Percentiles rank a stretch among this genome's conserved stretches.
Evolutionary conservation across 768 basidiomycete genomes (phyloP).

Genomic region (Panus rudis): DNA sequence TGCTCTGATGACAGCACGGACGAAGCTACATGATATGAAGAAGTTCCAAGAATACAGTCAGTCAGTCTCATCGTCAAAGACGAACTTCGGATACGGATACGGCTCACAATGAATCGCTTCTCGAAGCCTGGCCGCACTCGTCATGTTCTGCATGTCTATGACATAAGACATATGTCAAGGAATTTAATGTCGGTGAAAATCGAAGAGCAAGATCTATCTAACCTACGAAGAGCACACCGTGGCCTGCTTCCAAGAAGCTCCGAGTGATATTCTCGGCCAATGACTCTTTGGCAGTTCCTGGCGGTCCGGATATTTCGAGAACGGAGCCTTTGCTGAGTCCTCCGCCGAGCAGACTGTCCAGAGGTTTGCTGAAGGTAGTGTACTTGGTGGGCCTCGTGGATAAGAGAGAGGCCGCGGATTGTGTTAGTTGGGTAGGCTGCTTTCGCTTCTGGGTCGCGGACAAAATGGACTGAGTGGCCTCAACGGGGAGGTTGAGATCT

Average conservation of each 20-base stretch:
- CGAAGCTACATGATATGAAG: constrained; percentile 9
- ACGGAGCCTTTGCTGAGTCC: constrained; percentile 56
- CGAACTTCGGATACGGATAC: too few relatives aligned
- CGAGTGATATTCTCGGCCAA: constrained; percentile 44
- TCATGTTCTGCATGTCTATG: constrained; percentile 45
- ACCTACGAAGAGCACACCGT: constrained; percentile 65
- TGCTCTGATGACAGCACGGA: constrained; percentile 10
- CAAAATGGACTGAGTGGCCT: constrained; percentile 41
- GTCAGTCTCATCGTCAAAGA: too few relatives aligned
- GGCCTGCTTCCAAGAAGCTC: constrained; percentile 38
- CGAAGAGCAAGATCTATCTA: constrained; percentile 16
- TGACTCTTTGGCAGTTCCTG: constrained; percentile 59
- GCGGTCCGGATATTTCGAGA: constrained; percentile 72
- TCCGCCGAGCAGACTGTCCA: constrained; percentile 56
- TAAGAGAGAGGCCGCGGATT: constrained; percentile 45
- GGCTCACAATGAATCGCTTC: constrained; percentile 11
- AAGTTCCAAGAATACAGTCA: constrained; percentile 1
- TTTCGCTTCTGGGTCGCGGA: constrained; percentile 30
- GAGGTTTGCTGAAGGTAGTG: constrained; percentile 37
- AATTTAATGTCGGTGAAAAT: neutral
- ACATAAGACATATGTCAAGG: constrained; percentile 7
- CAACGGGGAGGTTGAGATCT: constrained; percentile 47
- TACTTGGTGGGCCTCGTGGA: constrained; percentile 25
- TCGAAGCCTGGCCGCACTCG: constrained; percentile 26
- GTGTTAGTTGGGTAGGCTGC: constrained; percentile 34